Conservation (phyloP, 495 filamentous ascomycete species). For the Neurospora africana region DNA sequence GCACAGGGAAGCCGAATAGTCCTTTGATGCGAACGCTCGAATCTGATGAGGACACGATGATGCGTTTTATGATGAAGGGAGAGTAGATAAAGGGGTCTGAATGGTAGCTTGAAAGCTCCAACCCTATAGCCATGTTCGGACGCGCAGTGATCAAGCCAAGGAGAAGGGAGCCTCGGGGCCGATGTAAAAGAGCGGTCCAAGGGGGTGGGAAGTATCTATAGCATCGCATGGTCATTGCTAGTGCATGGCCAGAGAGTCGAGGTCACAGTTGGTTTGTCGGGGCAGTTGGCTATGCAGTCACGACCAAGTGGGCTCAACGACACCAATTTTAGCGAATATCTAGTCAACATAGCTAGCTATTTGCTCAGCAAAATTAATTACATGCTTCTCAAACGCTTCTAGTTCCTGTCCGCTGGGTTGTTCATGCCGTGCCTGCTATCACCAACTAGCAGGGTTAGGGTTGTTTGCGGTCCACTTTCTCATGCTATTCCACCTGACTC, state of each 20-base stretch:
- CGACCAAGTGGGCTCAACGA: conserved; percentile 19
- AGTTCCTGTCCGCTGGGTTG: background rate
- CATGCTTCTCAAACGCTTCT: background rate
- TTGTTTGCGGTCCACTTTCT: background rate
- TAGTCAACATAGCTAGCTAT: background rate
- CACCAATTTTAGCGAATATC: background rate
- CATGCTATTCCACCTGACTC: background rate
- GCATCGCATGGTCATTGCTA: conserved; percentile 18
- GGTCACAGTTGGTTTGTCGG: conserved; percentile 9
- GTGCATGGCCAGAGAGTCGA: conserved; percentile 17
- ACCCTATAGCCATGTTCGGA: conserved; percentile 22
- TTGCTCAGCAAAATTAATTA: background rate
- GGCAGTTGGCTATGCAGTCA: conserved; percentile 11
- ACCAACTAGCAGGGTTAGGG: background rate
- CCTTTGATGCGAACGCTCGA: conserved; percentile 44
- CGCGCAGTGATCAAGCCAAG: conserved; percentile 9
- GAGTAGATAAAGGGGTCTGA: conserved; percentile 21
- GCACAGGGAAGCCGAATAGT: conserved; percentile 22
- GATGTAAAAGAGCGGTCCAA: background rate
- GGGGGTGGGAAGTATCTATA: conserved; percentile 3
- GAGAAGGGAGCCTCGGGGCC: background rate
- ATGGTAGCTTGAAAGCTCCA: conserved; percentile 45
- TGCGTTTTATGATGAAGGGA: conserved; percentile 8
- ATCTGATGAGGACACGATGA: conserved; percentile 21
- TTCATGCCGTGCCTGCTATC: background rate